Evolutionary conservation across 2,329 filamentous ascomycete species (phyloP), one percentile per base, ranked within the genome.

Genomic region (Tolypocladium ovalisporum): DNA sequence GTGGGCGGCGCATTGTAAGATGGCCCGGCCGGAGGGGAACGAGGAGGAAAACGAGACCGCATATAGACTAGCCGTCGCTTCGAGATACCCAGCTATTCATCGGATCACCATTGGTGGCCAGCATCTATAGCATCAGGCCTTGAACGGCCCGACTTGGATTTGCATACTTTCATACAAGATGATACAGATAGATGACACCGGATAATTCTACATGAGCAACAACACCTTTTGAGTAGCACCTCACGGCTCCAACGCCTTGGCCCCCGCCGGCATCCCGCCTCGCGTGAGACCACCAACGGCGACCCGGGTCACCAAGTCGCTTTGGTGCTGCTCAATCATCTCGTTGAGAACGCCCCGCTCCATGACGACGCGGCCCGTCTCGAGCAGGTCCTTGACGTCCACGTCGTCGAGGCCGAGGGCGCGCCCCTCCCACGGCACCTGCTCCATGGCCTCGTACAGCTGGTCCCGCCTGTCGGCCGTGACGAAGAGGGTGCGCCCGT

Each of bases 381-480:
- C 89, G 63, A 99, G 75, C 62, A 99, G 73, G 71, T 97, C 89
- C 81, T 97, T 99, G 61, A 99, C 90, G 73, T 97, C 94, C 39
- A 99, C 90, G 61, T 96, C 88, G n/a, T 80, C 76, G 59, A 87
- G 77, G 58, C 83, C 80, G 64, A 91, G 76, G 10, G 87, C 86
- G 57, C 84, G 82, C 24, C 88, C 90, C 60, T 91, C 81, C 66
- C 82, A 76, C 10, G 80, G 82, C 60, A 86, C 73, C 59, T 82
- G 75, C 55, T 81, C 79, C 68, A 96, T 77, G 37, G 86, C 85
- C 40, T 79, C 79, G 63, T 85, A 87, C 54, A 97, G 75, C 57
- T 83, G 80, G 47, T 81, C 76, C 60, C 87, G 78, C 64, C 75
- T 73, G 57, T 79, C 75, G 36, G 76, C 78, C 1, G 89, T 90